Base-by-base conservation (phyloP, 371 early-diverging fungal species). In the Mortierella sp. region DNA sequence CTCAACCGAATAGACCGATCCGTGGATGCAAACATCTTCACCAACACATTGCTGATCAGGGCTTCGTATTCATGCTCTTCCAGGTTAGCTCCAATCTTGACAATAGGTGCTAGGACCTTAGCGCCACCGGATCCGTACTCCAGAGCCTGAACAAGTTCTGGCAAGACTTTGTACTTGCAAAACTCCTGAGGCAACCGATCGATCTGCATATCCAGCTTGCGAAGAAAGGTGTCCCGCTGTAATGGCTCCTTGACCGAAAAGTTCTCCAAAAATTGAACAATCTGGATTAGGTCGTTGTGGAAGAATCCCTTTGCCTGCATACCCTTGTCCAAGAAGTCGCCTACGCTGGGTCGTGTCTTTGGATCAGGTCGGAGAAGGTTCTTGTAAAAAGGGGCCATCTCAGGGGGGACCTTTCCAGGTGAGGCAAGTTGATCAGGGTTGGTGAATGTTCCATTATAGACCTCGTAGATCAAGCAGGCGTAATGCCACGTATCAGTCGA, bases 71-170 rank as follows among this genome's bases (percentile, higher is more conserved):
- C 97, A 21, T 93, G 91, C 45, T 91, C 91, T 50, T 91, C 89
- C 48, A 99, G 88, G 21, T 89, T 90, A 0, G 92, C 89, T 6
- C 97, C 97, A 65, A 99, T 96, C 79, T 96, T 96, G 10, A 98
- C 88, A 58, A 99, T 96, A 0, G 96, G 95, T 70, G 90, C 87
- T 26, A 99, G 89, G 2, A 96, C 97, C 75, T 95, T 96, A 31
- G 97, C 94, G 11, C 96, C 97, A 8, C 95, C 94, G 13, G 96
- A 95, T n/a, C 98, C 99, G 89, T 94, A 98, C 80, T 98, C 98
- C 74, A 98, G 91, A 2, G 97, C 94, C 47, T 96, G 95, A 48
- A 97, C 89, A 38, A 99, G 91, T 84, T 97, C 98, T 0, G 99
- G 99, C 79, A 97, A 84, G 54, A 97, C 90, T 88, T 98, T 99